phyloP scores from a whole-genome alignment of 225 moss, liverwort and hornwort species.

The Bryoerythrophyllum caledonicum region DNA sequence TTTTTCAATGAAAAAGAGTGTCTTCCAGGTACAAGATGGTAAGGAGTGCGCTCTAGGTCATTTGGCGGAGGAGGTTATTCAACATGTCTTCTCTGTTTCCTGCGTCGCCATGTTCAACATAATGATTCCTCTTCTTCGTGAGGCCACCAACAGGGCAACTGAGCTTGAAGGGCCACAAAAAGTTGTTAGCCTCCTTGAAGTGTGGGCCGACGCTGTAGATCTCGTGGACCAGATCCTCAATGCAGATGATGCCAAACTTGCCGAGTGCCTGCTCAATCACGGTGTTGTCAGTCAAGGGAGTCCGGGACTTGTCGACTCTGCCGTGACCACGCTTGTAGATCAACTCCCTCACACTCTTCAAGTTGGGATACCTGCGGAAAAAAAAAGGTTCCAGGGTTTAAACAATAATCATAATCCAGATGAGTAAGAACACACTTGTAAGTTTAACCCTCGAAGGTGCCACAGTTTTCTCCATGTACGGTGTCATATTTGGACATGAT shows the following conservation, averaged over 20 bases:
- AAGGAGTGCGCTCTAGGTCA: conserved; percentile 35
- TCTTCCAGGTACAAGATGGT: conserved; percentile 16
- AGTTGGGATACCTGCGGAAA: conserved; percentile 40
- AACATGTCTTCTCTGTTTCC: conserved; percentile 57
- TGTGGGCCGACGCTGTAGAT: conserved; percentile 52
- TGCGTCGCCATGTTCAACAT: conserved; percentile 53
- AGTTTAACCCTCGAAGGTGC: no score
- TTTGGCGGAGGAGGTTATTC: conserved; percentile 57
- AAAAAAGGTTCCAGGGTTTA: background rate
- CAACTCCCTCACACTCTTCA: conserved; percentile 70
- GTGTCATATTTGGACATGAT: no score
- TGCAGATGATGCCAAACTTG: conserved; percentile 53
- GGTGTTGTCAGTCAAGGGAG: conserved; percentile 51
- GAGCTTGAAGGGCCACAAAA: conserved; percentile 65
- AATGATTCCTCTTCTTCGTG: conserved; percentile 50
- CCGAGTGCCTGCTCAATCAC: conserved; percentile 54
- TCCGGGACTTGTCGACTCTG: conserved; percentile 54
- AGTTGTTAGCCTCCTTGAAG: conserved; percentile 64
- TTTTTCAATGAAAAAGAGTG: conserved; percentile 14
- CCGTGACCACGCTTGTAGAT: conserved; percentile 79
- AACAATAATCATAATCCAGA: background rate
- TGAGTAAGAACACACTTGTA: background rate
- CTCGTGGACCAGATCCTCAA: conserved; percentile 60
- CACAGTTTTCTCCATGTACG: no score
- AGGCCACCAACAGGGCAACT: conserved; percentile 50